Base-by-base conservation (phyloP, 345 rosid genomes). In the Camelina sativa region DNA sequence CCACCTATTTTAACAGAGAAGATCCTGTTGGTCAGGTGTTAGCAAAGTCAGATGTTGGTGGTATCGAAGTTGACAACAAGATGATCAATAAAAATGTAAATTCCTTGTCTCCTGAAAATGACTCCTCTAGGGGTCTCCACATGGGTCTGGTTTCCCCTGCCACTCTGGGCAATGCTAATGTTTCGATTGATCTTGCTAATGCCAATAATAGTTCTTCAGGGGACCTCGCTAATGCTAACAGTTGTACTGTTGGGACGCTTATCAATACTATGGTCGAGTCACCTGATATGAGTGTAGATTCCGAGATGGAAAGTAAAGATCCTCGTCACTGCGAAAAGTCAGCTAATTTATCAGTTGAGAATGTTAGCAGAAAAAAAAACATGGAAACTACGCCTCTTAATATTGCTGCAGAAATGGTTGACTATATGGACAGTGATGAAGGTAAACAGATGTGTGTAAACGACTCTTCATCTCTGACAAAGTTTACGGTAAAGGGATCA, bases 51-150 rank as follows among this genome's bases (percentile, higher is more conserved):
- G 76, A 64, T 46, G 52, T 48, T 34, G 54, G 41, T 64, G 67
- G 50, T 66, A 54, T 52, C 67, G 82, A 79, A 69, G 80, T 74
- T 76, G 69, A 40, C 51, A 61, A 59, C 67, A 54, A 74, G 46
- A 68, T 58, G 61, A 67, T 66, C 74, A 40, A n/a, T 63, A 76
- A 72, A 77, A 78, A 74, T 28, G 76, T 43, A 40, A 60, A 65
- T 64, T 70, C 72, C 28, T 58, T 30, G 34, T 63, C 71, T 75
- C 71, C 37, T 68, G 86, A 74, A 79, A 64, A 80, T 67, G 71
- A 63, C 64, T 62, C 43, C 11, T 60, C 41, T 32, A 75, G 30
- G 59, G 84, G 52, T 62, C 65, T 19, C 75, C 47, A 67, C 23
- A 50, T 76, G 10, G 53, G 51, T 71, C 37, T 74, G 52, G 57